A percentile compares a stretch with the other conserved stretches of the same genome.
These are phyloP conservation scores for Euphorbia pulcherrima DNA, from an alignment of 345 rosid genomes.

Conservation along the genomic window DNA sequence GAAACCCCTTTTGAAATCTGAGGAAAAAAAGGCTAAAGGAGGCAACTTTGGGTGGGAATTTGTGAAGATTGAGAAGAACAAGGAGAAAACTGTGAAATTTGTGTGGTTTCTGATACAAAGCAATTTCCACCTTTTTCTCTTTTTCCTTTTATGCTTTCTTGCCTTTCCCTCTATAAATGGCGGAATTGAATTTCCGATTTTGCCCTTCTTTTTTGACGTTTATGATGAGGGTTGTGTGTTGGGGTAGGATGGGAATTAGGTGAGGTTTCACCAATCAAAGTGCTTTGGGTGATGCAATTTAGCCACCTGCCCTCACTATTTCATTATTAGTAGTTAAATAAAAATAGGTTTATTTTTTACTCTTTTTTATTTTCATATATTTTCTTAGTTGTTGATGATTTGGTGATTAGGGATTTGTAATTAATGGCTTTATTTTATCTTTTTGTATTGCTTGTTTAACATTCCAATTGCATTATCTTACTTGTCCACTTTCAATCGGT, in stretches of 20 bases:
- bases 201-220: background rate
- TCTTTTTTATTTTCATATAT: no score
- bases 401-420: no score
- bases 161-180: background rate
- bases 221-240: background rate
- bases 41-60: background rate
- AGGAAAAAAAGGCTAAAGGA: background rate
- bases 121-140: slow-evolving; percentile 17
- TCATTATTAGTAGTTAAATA: no score
- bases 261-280: background rate
- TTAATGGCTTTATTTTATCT: no score
- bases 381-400: no score
- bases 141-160: background rate
- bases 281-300: background rate
- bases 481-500: no score
- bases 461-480: no score
- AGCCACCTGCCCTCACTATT: no score
- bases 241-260: background rate
- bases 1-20: background rate
- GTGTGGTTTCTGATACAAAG: slow-evolving; percentile 2
- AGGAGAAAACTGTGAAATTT: background rate
- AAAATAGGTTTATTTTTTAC: no score
- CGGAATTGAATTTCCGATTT: background rate
- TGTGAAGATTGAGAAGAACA: background rate
- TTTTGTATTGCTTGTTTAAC: no score